Percentiles rank a stretch among this genome's conserved stretches.
These are phyloP conservation scores for Biscogniauxia mediterranea DNA, from an alignment of 2,329 filamentous ascomycete species.

Conservation along the genomic window DNA sequence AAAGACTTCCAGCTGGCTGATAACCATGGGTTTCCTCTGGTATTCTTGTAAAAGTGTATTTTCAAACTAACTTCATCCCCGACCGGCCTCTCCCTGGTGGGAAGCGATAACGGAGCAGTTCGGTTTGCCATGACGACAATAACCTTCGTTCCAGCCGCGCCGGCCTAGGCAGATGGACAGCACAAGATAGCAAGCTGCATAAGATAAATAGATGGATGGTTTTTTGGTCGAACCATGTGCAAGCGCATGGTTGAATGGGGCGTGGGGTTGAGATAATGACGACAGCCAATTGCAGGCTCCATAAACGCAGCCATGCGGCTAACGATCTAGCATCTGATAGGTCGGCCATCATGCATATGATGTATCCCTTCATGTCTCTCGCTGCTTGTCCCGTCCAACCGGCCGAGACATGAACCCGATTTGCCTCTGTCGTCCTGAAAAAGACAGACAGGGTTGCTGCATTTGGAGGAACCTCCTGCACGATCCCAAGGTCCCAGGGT, in stretches of 20 bases:
- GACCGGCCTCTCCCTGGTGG: neutral
- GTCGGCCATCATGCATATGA: conserved; percentile 26
- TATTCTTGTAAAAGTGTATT: neutral
- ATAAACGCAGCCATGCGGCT: conserved; percentile 32
- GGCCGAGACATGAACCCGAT: conserved; percentile 5
- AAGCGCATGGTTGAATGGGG: conserved; percentile 17
- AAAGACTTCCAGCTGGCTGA: too few species aligned
- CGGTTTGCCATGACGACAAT: conserved; percentile 11
- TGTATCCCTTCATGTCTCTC: conserved; percentile 12
- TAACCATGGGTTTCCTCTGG: too few species aligned
- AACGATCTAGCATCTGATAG: conserved; percentile 29
- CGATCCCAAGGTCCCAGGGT: conserved; percentile 5
- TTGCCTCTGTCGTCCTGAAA: conserved; percentile 2
- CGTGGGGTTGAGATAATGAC: conserved; percentile 30
- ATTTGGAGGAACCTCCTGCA: conserved; percentile 14
- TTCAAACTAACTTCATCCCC: neutral
- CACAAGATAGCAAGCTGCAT: conserved; percentile 9
- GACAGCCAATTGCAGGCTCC: conserved; percentile 27
- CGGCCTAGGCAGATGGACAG: conserved; percentile 11
- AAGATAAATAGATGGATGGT: conserved; percentile 6
- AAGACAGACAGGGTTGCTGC: conserved; percentile 14
- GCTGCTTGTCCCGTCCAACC: conserved; percentile 8
- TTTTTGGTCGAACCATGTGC: conserved; percentile 18
- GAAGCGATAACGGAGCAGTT: conserved; percentile 12
- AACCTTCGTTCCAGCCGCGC: conserved; percentile 9